Base-by-base conservation (phyloP, 805 yeast species). In the Candida palmyrensis region DNA sequence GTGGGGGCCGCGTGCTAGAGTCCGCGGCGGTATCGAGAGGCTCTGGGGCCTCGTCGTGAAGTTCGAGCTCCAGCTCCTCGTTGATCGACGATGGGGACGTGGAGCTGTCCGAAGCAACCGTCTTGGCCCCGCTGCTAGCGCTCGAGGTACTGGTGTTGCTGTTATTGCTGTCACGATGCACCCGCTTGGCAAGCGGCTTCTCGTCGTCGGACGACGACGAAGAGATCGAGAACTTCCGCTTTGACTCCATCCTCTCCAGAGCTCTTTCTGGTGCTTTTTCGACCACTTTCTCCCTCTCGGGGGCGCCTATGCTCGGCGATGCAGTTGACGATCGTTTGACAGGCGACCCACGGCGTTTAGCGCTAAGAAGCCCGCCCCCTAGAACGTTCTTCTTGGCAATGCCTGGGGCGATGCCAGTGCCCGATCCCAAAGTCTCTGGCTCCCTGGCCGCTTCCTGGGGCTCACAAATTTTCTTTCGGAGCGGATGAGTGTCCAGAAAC, bases 401-500 rank as follows among this genome's bases (percentile, higher is more conserved):
- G 16, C 25, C 13, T 30, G 27, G 27, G 19, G 19, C 25, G 19
- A 28, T 33, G 6, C 18, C 25, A 5, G 12, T 14, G 11, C 21
- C 28, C 12, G 13, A 11, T 9, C 12, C 15, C 5, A 17, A 12
- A 10, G 10, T 11, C 17, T 17, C 32, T 6, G 25, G 23, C 7
- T 22, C 19, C 11, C 17, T 29, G 8, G 32, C 18, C 7, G 26
- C 19, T 10, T 20, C 12, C 5, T 41, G 38, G 17, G 41, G 36
- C 3, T 43, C 49, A 23, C 35, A 32, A 15, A 66, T 49, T 37
- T 59, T 61, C 35, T 47, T 57, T 25, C 72, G 44, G 32, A 65
- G 48, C 5, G 72, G 71, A 40, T 66, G 71, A 7, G 70, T 61
- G 25, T 59, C 68, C 49, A 58, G 61, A 37, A 49, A 66, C 15